Evolutionary conservation across 2,329 filamentous ascomycete species (phyloP), one percentile per base, ranked within the genome.

Genomic region (Aphanoascus verrucosus): DNA sequence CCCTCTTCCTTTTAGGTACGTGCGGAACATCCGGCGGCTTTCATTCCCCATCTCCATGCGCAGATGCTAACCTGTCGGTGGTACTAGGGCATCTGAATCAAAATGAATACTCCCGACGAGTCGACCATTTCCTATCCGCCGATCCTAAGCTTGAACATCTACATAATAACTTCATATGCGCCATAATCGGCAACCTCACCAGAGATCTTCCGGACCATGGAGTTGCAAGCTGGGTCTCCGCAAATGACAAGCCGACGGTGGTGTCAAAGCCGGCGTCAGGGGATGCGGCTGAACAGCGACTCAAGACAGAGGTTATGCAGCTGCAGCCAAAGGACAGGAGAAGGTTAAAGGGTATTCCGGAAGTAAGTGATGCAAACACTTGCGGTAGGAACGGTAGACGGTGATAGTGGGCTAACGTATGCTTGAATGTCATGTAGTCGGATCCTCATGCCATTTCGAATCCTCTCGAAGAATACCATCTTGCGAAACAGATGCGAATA

Each of bases 291-390:
- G 81, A 84, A 63, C 80, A 83, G 65, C 67, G 81, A 58, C 66
- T 83, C 48, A 84, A 83, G 68, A 74, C 74, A 28, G 81, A 84
- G 67, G 74, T 83, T 12, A 84, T 84, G 81, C 74, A 77, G 53
- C 64, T 84, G 43, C 78, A 77, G 45, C 72, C 80, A 1, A 67
- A 80, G 56, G 81, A 84, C 63, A 69, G 81, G 56, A 75, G 80
- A 60, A 71, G 81, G 54, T 66, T 81, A 49, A 81, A 81, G 65
- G 73, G 67, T 11, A 75, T 79, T 55, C 69, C 73, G 49, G 73
- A 78, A 60, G 74, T 76, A 67, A 55, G 67, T 47, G 38, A 48
- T 41, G 9, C 12, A 12, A 37, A 20, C 14, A n/a, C 2, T 6
- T 12, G 40, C 19, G 14, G n/a, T 35, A 4, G 8, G 28, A 9